A percentile compares a stretch with the other conserved stretches of the same genome.
Evolutionary conservation across 2,329 filamentous ascomycete species (phyloP).

Genomic region (Colletotrichum tropicicola): DNA sequence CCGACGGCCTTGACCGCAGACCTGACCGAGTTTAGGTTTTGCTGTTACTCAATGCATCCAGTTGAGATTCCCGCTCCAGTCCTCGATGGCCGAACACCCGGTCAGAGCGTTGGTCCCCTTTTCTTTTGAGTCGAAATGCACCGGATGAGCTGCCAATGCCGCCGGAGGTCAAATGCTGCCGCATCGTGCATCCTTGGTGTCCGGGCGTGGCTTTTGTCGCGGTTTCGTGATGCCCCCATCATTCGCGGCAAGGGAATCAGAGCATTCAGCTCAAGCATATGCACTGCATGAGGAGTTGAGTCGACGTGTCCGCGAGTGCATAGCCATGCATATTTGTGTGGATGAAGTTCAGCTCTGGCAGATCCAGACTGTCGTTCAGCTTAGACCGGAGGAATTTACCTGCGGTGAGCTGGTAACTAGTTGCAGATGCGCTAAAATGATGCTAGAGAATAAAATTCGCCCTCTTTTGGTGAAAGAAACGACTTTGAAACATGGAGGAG

Average conservation of each 20-base stretch:
- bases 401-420: neutral
- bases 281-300: neutral
- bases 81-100: slow-evolving; percentile 13
- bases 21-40: neutral
- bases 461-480: slow-evolving; percentile 13
- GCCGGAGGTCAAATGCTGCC: neutral
- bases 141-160: neutral
- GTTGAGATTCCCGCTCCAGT: neutral
- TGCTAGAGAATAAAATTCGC: neutral
- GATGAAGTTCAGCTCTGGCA: neutral
- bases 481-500: slow-evolving; percentile 18
- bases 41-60: neutral
- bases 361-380: neutral
- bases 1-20: neutral
- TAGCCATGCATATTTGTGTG: neutral
- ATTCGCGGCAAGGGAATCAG: neutral
- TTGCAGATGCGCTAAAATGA: neutral
- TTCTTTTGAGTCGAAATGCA: neutral
- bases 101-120: slow-evolving; percentile 20
- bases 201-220: neutral
- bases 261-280: neutral
- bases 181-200: neutral
- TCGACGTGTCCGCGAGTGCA: neutral
- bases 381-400: neutral
- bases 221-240: neutral